Percentiles rank a stretch among this genome's conserved stretches.
These are phyloP conservation scores for Ophiostoma perfectum DNA, from an alignment of 2,329 filamentous ascomycete species.

Conservation along the genomic window DNA sequence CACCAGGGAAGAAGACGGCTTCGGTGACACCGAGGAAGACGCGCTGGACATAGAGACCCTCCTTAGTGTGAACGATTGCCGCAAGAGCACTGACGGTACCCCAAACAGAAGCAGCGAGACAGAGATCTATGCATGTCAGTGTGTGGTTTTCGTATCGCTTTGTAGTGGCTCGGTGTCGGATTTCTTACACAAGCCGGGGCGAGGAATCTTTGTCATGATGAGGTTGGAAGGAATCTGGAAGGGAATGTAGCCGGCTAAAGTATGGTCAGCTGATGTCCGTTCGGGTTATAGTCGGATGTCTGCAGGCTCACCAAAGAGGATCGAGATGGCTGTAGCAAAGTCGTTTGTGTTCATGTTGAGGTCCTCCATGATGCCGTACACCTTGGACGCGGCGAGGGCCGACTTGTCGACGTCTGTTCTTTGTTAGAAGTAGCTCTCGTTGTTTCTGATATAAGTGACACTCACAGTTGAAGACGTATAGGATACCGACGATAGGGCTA, in stretches of 20 bases:
- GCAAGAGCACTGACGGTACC: conserved; percentile 46
- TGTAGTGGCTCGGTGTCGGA: conserved; percentile 5
- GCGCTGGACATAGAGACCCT: conserved; percentile 47
- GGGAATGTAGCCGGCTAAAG: conserved; percentile 51
- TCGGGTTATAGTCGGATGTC: background rate
- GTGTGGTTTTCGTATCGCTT: background rate
- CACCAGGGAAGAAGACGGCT: conserved; percentile 55
- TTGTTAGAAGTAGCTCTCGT: background rate
- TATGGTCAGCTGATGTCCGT: background rate
- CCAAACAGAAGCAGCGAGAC: conserved; percentile 56
- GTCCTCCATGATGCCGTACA: conserved; percentile 24
- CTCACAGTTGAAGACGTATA: conserved; percentile 25
- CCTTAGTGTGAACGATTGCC: conserved; percentile 29
- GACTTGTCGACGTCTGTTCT: conserved; percentile 22
- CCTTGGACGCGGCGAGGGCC: conserved; percentile 24
- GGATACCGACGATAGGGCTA: conserved; percentile 18
- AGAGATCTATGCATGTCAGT: conserved; percentile 17
- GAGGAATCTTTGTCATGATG: conserved; percentile 21
- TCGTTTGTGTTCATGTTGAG: conserved; percentile 37
- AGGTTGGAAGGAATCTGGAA: conserved; percentile 59
- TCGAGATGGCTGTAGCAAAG: conserved; percentile 55
- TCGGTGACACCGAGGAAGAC: conserved; percentile 55
- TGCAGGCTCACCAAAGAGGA: conserved; percentile 46
- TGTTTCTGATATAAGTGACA: background rate
- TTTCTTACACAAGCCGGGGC: conserved; percentile 18